A percentile compares a stretch with the other conserved stretches of the same genome.
These are phyloP conservation scores for Xanthoconium separans DNA, from an alignment of 1,284 basidiomycete species.

Conservation along the genomic window DNA sequence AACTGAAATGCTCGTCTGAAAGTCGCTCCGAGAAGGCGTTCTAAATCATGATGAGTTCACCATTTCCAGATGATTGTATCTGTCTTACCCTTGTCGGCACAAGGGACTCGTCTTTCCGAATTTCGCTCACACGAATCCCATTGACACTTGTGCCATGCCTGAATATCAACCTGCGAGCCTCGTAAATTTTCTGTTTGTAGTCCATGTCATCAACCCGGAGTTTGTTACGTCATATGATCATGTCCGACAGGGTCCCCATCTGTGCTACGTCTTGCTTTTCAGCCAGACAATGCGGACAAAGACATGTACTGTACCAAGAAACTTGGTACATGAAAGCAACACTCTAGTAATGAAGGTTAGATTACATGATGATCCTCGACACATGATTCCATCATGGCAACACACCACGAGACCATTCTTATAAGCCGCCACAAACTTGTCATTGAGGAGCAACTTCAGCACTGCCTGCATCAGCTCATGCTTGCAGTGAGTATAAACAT, in stretches of 20 bases:
- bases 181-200: background rate
- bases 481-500: too few relatives aligned
- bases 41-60: background rate
- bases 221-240: background rate
- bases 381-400: too few relatives aligned
- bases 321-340: background rate
- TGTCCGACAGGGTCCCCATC: background rate
- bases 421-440: too few relatives aligned
- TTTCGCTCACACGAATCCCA: background rate
- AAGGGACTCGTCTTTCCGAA: too few relatives aligned
- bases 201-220: background rate
- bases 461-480: too few relatives aligned
- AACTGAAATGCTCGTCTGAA: background rate
- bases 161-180: background rate
- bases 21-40: background rate
- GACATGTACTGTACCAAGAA: background rate
- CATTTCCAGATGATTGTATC: too few relatives aligned
- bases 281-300: background rate
- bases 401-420: too few relatives aligned
- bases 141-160: background rate
- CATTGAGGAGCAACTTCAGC: too few relatives aligned
- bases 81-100: too few relatives aligned
- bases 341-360: too few relatives aligned
- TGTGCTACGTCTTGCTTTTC: background rate
- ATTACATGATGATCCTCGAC: too few relatives aligned